Evolutionary conservation across 73 alveolate genomes (phyloP), one percentile per base, ranked within the genome.

Genomic region (Diophrys appendiculata): DNA sequence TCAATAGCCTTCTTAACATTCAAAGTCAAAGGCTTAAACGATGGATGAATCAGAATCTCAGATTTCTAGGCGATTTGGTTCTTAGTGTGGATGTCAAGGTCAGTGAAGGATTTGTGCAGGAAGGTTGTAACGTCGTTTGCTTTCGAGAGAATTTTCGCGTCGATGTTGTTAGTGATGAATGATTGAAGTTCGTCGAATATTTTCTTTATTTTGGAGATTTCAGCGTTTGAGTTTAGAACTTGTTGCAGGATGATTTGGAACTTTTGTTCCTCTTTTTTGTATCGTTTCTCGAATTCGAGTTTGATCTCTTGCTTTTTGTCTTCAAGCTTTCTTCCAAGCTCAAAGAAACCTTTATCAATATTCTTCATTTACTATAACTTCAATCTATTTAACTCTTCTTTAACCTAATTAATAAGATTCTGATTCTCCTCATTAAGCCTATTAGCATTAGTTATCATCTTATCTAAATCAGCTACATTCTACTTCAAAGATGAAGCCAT

Each of bases 341-440:
- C 93, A 32, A 14, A n/a, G 73, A 86, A 86, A 27, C 93, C 93
- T 53, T 86, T 86, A 65, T 86, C 93, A 64, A 86, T 86, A 73
- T 86, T 86, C 32, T 86, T 84, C 90, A 86, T 78, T 52, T 86
- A 72, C 69, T 86, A 81, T 35, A 72, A 67, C 60, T 84, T 91
- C 53, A 84, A 81, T 60, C 88, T 82, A 26, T 86, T 77, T 35
- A 91, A 78, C 64, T 91, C 97, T 56, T 91, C 92, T 68, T 88
- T 83, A 29, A 86, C 92, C 34, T 88, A 72, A 31, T 88, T 90
- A 28, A 83, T 71, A 35, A 86, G 77, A 32, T 82, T 87, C 71
- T 79, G 76, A 79, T 91, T 91, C 72, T 91, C 94, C 54, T 83
- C 83, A 75, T 91, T 91, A n/a, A 88, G 88, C 52, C 93, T 28